phyloP scores from a whole-genome alignment of 164 flowering plant genomes.

The Tetracentron sinense region DNA sequence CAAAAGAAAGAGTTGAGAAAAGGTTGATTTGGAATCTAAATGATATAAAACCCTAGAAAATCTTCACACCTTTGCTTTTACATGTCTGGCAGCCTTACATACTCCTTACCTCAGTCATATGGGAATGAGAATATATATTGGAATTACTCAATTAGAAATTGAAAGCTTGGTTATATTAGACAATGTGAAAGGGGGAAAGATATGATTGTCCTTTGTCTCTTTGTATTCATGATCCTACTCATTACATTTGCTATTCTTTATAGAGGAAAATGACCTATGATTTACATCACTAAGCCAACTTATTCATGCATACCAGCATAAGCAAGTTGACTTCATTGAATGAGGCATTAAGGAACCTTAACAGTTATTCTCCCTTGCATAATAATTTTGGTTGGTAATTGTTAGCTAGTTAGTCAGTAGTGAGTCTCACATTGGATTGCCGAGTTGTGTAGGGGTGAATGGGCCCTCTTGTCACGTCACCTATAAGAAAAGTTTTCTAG shows the following conservation, averaged over 20 bases:
- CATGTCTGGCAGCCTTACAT: too few species aligned
- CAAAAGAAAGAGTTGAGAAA: not conserved
- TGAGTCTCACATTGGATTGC: too few species aligned
- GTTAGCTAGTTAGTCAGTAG: too few species aligned
- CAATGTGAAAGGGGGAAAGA: constrained; percentile 8
- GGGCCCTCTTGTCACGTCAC: too few species aligned
- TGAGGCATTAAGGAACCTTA: not conserved
- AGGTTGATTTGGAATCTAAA: not conserved
- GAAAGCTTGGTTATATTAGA: constrained; percentile 1
- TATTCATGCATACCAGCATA: constrained; percentile 20
- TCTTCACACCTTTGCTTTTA: constrained; percentile 1
- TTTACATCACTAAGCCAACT: constrained; percentile 27
- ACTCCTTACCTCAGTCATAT: constrained; percentile 26
- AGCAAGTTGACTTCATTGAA: constrained; percentile 23
- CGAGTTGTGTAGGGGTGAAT: too few species aligned
- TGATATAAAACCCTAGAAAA: constrained; percentile 2
- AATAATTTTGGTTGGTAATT: too few species aligned
- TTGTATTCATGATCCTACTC: constrained; percentile 35
- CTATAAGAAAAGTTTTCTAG: too few species aligned
- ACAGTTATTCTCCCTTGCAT: too few species aligned
- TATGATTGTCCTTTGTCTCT: constrained; percentile 37
- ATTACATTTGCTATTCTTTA: constrained; percentile 17
- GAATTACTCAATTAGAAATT: constrained; percentile 13
- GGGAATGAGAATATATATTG: constrained; percentile 16
- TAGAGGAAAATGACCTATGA: constrained; percentile 22